Evolutionary conservation across 805 yeast genomes (phyloP), one percentile per base, ranked within the genome.

Genomic region (Yamadazyma akitaensis): DNA sequence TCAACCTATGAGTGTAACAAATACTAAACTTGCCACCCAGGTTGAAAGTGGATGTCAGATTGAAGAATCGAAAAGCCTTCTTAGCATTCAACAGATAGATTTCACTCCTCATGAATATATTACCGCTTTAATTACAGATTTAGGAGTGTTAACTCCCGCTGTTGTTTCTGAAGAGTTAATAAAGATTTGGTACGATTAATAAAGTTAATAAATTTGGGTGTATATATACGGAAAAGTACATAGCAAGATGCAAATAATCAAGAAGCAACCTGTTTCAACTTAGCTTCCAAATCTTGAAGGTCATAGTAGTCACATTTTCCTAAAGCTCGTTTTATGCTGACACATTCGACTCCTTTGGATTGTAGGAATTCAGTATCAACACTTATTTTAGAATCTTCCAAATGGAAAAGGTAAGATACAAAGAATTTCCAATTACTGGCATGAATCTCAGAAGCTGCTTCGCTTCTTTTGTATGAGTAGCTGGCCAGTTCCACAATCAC

Each of bases 141-240:
- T 94, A 53, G 99, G 99, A 14, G 97, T 94, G 1, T 75, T 94
- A 55, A 94, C 99, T 6, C 97, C 99, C 11, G 85, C 96, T 50
- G 98, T 98, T 0, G 99, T 94, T 17, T 85, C 96, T n/a, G 99
- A 94, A 64, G 99, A 94, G 68, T 77, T 94, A 65, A 94, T 94
- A 63, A 94, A 94, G 68, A 89, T 94, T 82, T 94, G 97, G 97
- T 91, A 90, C 60, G 97, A 91, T 65, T 91, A 64, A 64, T 34
- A 12, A 31, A 14, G 18, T 28, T 28, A 28, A 28, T 28, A 28
- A 28, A 28, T 13, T 13, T 28, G 32, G 32, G 32, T 28, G 25
- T 34, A 30, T 18, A 46, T 40, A 40, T 14, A 14, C 18, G 43
- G 43, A 39, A 16, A 39, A 24, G 17, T 40, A 39, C 43, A 42